Percentiles rank a stretch among this genome's conserved stretches.
Evolutionary conservation across 2,329 filamentous ascomycete genomes (phyloP).

Genomic region (Xylaria multiplex): DNA sequence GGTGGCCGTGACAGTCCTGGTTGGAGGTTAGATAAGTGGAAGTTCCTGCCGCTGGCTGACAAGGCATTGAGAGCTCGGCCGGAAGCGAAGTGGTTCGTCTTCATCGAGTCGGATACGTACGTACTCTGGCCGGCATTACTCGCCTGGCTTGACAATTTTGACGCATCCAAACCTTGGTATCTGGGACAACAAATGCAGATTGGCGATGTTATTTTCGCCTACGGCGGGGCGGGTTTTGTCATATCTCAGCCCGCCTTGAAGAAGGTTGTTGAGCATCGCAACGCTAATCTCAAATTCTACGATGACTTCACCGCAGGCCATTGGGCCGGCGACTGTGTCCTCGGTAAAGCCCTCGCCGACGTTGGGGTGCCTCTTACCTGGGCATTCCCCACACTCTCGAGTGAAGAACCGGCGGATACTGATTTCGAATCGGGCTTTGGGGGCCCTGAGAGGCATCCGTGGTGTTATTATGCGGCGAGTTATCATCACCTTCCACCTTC

Average conservation of each 20-base stretch:
- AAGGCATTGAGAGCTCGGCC: conserved; percentile 54
- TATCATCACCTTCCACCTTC: conserved; percentile 59
- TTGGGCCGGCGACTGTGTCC: conserved; percentile 61
- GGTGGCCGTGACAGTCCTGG: conserved; percentile 56
- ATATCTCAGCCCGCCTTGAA: conserved; percentile 61
- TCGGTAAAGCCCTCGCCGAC: conserved; percentile 58
- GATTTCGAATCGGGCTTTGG: conserved; percentile 56
- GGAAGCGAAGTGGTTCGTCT: conserved; percentile 66
- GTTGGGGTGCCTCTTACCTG: conserved; percentile 56
- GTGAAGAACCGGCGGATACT: conserved; percentile 53
- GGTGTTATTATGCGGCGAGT: conserved; percentile 60
- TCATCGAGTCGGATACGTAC: conserved; percentile 69
- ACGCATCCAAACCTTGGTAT: conserved; percentile 60
- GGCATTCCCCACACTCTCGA: conserved; percentile 59
- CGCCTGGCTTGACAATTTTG: conserved; percentile 61
- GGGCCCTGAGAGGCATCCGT: conserved; percentile 54
- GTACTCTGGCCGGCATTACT: conserved; percentile 63
- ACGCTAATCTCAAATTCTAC: conserved; percentile 53
- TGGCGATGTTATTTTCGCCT: conserved; percentile 60
- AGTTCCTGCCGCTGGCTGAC: conserved; percentile 65
- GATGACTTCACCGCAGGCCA: conserved; percentile 57
- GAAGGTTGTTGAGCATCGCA: conserved; percentile 55
- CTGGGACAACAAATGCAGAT: conserved; percentile 65
- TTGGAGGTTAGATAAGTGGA: conserved; percentile 67
- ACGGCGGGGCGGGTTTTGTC: conserved; percentile 64